A percentile compares a stretch with the other conserved stretches of the same genome.
These are phyloP conservation scores for Hypoxylon cercidicola DNA, from an alignment of 495 filamentous ascomycete species.

Conservation along the genomic window DNA sequence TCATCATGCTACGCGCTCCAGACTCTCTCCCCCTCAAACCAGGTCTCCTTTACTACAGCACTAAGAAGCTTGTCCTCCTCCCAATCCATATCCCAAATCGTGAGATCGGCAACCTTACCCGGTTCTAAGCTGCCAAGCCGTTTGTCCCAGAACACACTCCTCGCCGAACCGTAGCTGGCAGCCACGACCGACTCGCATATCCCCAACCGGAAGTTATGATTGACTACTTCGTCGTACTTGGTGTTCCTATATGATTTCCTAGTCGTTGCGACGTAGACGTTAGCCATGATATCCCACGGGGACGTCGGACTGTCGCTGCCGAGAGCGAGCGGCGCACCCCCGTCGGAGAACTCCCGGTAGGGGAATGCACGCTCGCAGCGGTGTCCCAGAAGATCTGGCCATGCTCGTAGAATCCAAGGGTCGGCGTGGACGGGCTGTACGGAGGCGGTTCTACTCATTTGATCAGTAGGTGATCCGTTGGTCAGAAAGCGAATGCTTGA, in stretches of 20 bases:
- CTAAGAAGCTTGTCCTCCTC: conserved; percentile 59
- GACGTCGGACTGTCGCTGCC: conserved; percentile 72
- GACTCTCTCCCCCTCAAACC: conserved; percentile 63
- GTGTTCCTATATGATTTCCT: conserved; percentile 64
- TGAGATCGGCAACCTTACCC: conserved; percentile 67
- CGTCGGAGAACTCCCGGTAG: conserved; percentile 68
- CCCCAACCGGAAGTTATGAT: conserved; percentile 63
- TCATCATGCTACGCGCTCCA: conserved; percentile 30
- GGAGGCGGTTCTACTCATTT: conserved; percentile 59
- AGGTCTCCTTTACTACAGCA: conserved; percentile 63
- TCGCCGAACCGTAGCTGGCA: conserved; percentile 66
- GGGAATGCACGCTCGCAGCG: conserved; percentile 68
- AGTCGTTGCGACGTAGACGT: conserved; percentile 69
- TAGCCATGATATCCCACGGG: conserved; percentile 63
- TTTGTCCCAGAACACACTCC: conserved; percentile 66
- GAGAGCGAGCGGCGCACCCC: conserved; percentile 64
- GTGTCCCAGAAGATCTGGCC: conserved; percentile 67
- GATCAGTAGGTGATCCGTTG: conserved; percentile 8
- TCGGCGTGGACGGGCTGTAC: conserved; percentile 72
- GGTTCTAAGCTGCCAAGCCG: conserved; percentile 60
- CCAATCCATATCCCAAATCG: conserved; percentile 68
- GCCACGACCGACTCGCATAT: conserved; percentile 64
- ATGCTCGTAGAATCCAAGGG: conserved; percentile 69
- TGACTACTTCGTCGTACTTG: conserved; percentile 55
- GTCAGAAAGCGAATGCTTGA: neutral